Evolutionary conservation across 2,329 filamentous ascomycete species (phyloP).

Genomic region (Sporothrix curviconia): DNA sequence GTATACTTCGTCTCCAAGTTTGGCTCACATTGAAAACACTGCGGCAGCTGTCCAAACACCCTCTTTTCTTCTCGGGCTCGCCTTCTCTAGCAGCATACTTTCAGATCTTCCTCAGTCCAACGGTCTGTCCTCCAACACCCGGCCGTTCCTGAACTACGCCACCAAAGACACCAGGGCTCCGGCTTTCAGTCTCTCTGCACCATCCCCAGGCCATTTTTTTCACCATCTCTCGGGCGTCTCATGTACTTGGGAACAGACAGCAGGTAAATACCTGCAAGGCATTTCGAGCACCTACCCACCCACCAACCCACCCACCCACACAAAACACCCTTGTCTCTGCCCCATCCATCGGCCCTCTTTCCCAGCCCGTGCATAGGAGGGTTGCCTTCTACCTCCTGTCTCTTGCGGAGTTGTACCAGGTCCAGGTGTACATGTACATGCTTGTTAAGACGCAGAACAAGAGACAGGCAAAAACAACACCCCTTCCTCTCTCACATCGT

Average conservation of each 20-base stretch:
- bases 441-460: no score
- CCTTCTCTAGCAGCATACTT: background rate
- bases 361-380: no score
- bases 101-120: background rate
- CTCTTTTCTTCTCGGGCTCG: background rate
- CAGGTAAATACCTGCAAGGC: background rate
- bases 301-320: background rate
- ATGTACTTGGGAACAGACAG: background rate
- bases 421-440: no score
- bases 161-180: no score
- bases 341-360: background rate
- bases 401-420: no score
- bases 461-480: no score
- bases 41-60: background rate
- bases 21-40: conserved; percentile 1
- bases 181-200: background rate
- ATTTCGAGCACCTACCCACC: background rate
- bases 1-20: background rate
- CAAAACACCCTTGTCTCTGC: background rate
- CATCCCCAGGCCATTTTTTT: background rate
- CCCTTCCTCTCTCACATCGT: background rate
- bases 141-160: no score
- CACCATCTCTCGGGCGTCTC: background rate
- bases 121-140: background rate
- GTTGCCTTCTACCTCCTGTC: no score